phyloP scores from a whole-genome alignment of 805 yeast genomes.

The Blastobotrys americana region DNA sequence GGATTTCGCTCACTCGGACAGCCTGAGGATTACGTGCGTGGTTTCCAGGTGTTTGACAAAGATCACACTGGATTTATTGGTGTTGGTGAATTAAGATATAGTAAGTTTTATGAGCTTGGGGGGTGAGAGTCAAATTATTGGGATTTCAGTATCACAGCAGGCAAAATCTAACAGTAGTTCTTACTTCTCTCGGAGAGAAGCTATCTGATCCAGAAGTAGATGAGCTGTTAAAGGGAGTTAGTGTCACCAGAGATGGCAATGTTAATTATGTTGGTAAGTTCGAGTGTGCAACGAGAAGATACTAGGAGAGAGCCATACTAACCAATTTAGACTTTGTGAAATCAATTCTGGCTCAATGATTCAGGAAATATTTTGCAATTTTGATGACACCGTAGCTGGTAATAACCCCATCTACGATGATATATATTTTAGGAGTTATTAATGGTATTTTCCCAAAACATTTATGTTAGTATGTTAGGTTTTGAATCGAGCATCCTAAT shows the following conservation, averaged over 20 bases:
- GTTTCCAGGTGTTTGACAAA: slow-evolving; percentile 96
- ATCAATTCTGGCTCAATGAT: slow-evolving; percentile 79
- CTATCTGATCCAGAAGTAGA: slow-evolving; percentile 86
- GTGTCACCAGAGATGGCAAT: slow-evolving; percentile 86
- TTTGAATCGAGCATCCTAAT: slow-evolving; percentile 9
- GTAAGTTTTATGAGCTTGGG: slow-evolving; percentile 14
- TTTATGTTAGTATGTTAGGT: not conserved
- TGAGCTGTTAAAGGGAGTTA: slow-evolving; percentile 91
- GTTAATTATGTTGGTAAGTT: slow-evolving; percentile 70
- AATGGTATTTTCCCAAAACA: not conserved
- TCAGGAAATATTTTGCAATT: too few relatives aligned
- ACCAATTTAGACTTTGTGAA: slow-evolving; percentile 60
- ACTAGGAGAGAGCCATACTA: too few relatives aligned
- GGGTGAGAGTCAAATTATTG: not conserved
- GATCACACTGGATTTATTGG: slow-evolving; percentile 93
- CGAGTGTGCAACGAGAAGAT: not conserved
- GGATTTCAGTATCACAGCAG: not conserved
- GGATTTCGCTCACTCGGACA: slow-evolving; percentile 84
- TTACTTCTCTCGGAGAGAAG: slow-evolving; percentile 95
- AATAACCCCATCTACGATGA: not conserved
- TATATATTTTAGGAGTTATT: not conserved
- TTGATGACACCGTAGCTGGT: too few relatives aligned
- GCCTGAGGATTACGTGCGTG: slow-evolving; percentile 88
- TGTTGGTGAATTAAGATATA: slow-evolving; percentile 93
- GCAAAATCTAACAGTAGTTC: slow-evolving; percentile 35